Evolutionary conservation across 345 rosid species (phyloP).

Genomic region (Bruguiera parviflora): DNA sequence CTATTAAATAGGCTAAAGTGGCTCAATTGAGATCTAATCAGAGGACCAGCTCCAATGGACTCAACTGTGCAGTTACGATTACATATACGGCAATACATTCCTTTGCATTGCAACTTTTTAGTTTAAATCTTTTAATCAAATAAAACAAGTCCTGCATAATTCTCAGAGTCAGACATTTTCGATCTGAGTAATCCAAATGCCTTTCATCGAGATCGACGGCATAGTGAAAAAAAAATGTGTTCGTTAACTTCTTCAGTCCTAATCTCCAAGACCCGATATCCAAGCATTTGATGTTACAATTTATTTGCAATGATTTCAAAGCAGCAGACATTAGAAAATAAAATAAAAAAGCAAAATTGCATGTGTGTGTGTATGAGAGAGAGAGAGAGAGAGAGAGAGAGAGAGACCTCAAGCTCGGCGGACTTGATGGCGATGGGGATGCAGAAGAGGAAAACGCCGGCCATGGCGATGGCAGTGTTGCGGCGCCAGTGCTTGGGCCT

Average conservation of each 20-base stretch:
- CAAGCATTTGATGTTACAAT: no score
- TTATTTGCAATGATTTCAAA: no score
- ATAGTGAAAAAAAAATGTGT: no score
- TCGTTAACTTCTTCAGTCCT: no score
- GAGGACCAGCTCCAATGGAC: no score
- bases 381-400: neutral
- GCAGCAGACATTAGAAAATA: neutral
- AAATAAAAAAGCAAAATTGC: neutral
- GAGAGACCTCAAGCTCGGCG: constrained; percentile 83
- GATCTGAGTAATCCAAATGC: no score
- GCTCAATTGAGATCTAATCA: neutral
- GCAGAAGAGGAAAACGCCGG: constrained; percentile 75
- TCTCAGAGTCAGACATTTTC: no score
- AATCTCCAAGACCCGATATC: no score
- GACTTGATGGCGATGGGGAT: constrained; percentile 90
- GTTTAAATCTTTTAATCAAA: no score
- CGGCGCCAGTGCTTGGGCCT: constrained; percentile 97
- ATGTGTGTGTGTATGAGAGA: neutral
- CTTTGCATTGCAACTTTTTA: no score
- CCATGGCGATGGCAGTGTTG: constrained; percentile 94
- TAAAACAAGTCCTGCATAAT: no score
- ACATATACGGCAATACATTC: neutral
- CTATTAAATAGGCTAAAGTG: neutral
- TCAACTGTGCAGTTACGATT: neutral
- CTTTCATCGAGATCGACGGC: no score